Percentiles rank a stretch among this genome's conserved stretches.
These are phyloP conservation scores for Didymella lethalis DNA, from an alignment of 2,329 filamentous ascomycete genomes.

Conservation along the genomic window DNA sequence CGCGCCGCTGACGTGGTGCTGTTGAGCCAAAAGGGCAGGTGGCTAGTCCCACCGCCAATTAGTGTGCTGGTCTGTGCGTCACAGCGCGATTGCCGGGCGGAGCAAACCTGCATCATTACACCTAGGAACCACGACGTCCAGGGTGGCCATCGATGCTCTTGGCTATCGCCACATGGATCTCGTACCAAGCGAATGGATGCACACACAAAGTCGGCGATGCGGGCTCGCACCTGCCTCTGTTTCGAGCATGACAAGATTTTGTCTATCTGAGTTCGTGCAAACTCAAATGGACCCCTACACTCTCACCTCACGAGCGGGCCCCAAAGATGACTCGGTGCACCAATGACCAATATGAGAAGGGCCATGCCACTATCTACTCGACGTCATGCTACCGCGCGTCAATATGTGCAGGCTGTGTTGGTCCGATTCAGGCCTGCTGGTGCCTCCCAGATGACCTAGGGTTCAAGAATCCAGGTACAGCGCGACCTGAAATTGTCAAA, in stretches of 20 bases:
- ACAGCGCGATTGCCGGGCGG: neutral
- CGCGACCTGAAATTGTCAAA: neutral
- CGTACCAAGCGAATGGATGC: neutral
- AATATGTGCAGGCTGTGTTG: neutral
- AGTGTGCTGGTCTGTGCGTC: neutral
- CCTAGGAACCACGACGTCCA: neutral
- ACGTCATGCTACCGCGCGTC: neutral
- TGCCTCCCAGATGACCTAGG: neutral
- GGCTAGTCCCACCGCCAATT: neutral
- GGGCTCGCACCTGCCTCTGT: neutral
- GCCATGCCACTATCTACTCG: neutral
- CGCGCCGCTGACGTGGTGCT: conserved; percentile 4
- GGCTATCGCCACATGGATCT: neutral
- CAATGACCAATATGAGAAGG: neutral
- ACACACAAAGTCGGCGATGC: neutral
- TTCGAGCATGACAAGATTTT: neutral
- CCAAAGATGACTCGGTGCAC: neutral
- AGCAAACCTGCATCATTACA: neutral
- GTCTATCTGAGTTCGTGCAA: neutral
- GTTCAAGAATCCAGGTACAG: conserved; percentile 2
- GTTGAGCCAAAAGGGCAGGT: neutral
- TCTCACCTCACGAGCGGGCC: conserved; percentile 1
- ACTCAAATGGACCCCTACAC: neutral
- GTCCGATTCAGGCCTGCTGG: neutral
- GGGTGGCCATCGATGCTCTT: neutral